Evolutionary conservation across 2,329 filamentous ascomycete genomes (phyloP), one percentile per base, ranked within the genome.

Genomic region (Colletotrichum sp.): DNA sequence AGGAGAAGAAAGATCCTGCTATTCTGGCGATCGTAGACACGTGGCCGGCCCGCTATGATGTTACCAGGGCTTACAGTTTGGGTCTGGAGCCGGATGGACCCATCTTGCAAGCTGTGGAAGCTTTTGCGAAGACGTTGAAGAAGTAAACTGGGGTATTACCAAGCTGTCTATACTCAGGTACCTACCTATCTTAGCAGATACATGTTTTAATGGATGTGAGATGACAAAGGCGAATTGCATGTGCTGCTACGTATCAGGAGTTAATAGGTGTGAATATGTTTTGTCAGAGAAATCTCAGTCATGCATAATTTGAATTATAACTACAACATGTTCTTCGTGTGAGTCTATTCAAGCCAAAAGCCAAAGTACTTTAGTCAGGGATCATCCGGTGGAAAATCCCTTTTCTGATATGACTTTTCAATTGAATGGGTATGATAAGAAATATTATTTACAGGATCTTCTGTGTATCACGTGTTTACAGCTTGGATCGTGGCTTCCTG

Each of bases 11-110:
- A 55, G 88, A 90, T 66, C 84, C 86, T 28, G 85, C 84, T 34
- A 79, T 88, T 15, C 85, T 88, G 79, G 84, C 83, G 68, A 90
- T 92, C 71, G 88, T 92, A 15, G 85, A 87, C 74, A 87, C 86
- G 8, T 92, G 90, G 90, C 88, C 90, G 16, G 84, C 88, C 12
- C 84, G 85, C 44, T 89, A 91, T 77, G 87, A 90, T 77, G 87
- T 85, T 6, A 81, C 84, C 4, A 88, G 89, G 77, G 93, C 92
- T 7, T 85, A 87, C 76, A 82, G 84, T 6, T 80, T 94, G 68
- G 91, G 90, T 0, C 86, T 92, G 77, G 80, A 84, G 68, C 83
- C 84, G 0, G 90, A 92, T 81, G 72, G 71, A 18, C 16, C 75
- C 7, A 70, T 77, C 21, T 34, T 71, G 34, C 60, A 75, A 24